Percentiles rank a stretch among this genome's conserved stretches.
phyloP scores from a whole-genome alignment of 768 basidiomycete species.

The Boletales sp. region DNA sequence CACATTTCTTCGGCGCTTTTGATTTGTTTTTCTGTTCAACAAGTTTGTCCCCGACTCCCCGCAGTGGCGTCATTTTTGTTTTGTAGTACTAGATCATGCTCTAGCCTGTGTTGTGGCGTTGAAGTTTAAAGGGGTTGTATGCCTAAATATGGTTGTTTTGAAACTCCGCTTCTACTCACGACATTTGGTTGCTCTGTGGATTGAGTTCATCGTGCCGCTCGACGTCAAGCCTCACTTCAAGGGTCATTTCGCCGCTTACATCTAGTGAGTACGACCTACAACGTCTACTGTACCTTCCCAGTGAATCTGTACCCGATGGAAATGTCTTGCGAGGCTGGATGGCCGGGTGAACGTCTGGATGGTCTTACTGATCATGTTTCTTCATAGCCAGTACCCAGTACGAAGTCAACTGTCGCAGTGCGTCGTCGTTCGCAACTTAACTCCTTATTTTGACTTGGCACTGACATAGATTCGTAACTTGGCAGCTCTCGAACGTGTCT shows the following conservation, averaged over 20 bases:
- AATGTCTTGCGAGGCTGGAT: constrained; percentile 31
- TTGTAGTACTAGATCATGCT: too few species aligned
- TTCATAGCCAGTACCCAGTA: constrained; percentile 32
- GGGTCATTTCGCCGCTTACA: constrained; percentile 20
- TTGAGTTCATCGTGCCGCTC: constrained; percentile 29
- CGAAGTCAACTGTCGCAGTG: constrained; percentile 35
- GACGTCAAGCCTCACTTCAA: constrained; percentile 36
- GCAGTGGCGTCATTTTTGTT: too few species aligned
- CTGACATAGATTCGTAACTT: background rate
- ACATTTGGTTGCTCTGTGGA: constrained; percentile 4
- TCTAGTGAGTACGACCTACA: constrained; percentile 17
- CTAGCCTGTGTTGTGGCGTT: too few species aligned
- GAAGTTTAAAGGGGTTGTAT: constrained; percentile 4
- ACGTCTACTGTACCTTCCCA: background rate
- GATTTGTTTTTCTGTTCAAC: background rate
- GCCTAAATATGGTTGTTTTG: constrained; percentile 13
- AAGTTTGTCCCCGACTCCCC: too few species aligned
- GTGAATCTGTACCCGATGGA: constrained; percentile 1
- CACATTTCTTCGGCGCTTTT: background rate
- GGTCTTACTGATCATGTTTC: constrained; percentile 20
- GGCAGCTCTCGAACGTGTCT: constrained; percentile 29
- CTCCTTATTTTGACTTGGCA: too few species aligned
- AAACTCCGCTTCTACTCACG: constrained; percentile 20
- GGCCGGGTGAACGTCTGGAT: constrained; percentile 25
- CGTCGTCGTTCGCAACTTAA: constrained; percentile 11